These are phyloP conservation scores for Trichoderma sp. DNA, from an alignment of 2,329 filamentous ascomycete species.

Conservation along the genomic window DNA sequence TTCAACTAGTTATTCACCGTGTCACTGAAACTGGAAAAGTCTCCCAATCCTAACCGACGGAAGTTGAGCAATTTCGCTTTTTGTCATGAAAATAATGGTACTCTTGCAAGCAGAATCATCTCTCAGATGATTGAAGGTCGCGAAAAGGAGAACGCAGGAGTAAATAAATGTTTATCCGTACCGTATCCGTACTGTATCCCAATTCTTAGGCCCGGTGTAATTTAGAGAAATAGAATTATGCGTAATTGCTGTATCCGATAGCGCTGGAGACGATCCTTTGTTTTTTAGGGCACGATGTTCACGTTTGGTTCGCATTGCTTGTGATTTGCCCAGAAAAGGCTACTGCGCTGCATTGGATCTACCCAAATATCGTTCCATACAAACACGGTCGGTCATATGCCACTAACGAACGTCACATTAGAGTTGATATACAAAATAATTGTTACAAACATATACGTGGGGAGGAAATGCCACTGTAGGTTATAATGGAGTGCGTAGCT, in stretches of 20 bases:
- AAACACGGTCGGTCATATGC: background rate
- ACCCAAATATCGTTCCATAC: background rate
- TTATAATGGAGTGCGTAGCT: background rate
- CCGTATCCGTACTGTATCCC: constrained; percentile 8
- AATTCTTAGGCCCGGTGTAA: too few relatives aligned
- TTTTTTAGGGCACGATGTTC: background rate
- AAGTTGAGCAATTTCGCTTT: background rate
- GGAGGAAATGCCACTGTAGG: background rate
- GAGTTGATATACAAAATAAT: background rate
- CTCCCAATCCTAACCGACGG: background rate
- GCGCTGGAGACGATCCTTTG: background rate
- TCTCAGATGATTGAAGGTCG: background rate
- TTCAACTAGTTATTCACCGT: background rate
- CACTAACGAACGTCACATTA: background rate
- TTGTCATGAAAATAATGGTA: background rate
- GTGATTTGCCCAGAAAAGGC: background rate
- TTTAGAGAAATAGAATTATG: background rate
- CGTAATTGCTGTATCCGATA: background rate
- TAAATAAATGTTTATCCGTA: background rate
- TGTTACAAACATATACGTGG: background rate
- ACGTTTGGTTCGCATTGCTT: background rate
- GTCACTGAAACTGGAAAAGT: background rate
- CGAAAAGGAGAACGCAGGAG: background rate
- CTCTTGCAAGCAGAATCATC: background rate
- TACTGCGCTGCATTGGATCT: background rate